Conservation (phyloP, 768 basidiomycete species). For the Paxillus involutus region DNA sequence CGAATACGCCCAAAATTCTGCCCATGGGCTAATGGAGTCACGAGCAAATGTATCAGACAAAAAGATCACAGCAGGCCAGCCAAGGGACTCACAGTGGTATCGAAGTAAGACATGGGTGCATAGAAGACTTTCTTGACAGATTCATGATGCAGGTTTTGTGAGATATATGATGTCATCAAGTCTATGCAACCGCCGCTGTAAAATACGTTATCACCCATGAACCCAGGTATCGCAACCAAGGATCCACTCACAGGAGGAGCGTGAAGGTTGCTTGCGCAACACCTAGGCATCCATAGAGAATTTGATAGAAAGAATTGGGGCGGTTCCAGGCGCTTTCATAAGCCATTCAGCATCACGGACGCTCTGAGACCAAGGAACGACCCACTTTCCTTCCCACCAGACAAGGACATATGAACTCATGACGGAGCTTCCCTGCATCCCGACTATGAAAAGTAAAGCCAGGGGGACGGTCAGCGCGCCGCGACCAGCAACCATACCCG, state of each 20-base stretch:
- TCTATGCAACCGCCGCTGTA: constrained; percentile 54
- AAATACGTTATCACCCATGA: background rate
- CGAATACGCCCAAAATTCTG: constrained; percentile 60
- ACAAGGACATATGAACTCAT: constrained; percentile 67
- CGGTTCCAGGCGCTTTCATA: constrained; percentile 42
- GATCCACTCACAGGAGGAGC: constrained; percentile 44
- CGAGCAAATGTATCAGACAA: background rate
- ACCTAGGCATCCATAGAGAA: constrained; percentile 61
- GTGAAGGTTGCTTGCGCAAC: constrained; percentile 58
- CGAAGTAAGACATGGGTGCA: constrained; percentile 79
- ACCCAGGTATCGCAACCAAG: background rate
- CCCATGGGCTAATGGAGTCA: constrained; percentile 46
- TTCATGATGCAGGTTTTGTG: constrained; percentile 59
- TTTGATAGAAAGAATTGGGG: constrained; percentile 62
- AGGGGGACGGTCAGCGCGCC: constrained; percentile 51
- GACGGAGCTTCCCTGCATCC: constrained; percentile 64
- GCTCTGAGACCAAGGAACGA: background rate
- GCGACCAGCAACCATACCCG: constrained; percentile 57
- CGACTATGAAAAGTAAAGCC: constrained; percentile 45
- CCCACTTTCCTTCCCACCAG: constrained; percentile 69
- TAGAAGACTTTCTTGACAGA: constrained; percentile 59
- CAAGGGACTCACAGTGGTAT: constrained; percentile 50
- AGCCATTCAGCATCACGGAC: background rate
- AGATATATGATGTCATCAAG: constrained; percentile 56
- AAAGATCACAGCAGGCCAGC: background rate